These are phyloP conservation scores for Rickenella mellea DNA, from an alignment of 768 basidiomycete species.

Conservation along the genomic window DNA sequence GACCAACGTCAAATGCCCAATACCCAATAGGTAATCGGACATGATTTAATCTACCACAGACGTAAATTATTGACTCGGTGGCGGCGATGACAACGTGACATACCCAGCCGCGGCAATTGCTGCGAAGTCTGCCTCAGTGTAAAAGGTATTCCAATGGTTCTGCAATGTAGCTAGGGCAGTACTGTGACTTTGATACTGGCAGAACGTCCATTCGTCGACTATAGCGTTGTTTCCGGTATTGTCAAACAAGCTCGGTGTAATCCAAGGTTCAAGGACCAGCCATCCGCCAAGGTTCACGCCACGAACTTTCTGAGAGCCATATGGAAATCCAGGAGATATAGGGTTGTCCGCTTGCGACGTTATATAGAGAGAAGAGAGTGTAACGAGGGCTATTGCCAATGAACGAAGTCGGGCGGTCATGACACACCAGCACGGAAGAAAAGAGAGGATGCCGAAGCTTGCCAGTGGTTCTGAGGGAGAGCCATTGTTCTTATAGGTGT, in stretches of 20 bases:
- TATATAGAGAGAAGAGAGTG: too few species aligned
- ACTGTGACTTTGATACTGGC: conserved; percentile 43
- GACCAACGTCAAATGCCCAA: conserved; percentile 78
- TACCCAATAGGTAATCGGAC: conserved; percentile 83
- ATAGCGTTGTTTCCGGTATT: conserved; percentile 49
- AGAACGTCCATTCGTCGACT: conserved; percentile 75
- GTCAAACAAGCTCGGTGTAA: conserved; percentile 69
- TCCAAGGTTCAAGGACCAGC: conserved; percentile 65
- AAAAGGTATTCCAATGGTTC: conserved; percentile 52
- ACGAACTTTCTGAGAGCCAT: conserved; percentile 64
- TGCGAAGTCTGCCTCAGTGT: conserved; percentile 65
- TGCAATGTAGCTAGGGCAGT: conserved; percentile 42
- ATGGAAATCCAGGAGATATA: conserved; percentile 53
- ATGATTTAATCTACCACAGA: conserved; percentile 59
- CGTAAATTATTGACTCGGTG: conserved; percentile 5
- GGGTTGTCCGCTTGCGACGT: conserved; percentile 17
- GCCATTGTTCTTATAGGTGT: too few species aligned
- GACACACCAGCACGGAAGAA: too few species aligned
- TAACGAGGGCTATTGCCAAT: too few species aligned
- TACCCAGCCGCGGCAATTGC: conserved; percentile 71
- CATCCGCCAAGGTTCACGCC: conserved; percentile 78
- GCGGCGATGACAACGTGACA: conserved; percentile 14
- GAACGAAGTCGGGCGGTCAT: too few species aligned
- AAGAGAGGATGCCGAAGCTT: too few species aligned
- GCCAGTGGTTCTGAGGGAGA: too few species aligned